phyloP scores from a whole-genome alignment of 176 grass and related monocot genomes.

The Rhynchospora tenuis region DNA sequence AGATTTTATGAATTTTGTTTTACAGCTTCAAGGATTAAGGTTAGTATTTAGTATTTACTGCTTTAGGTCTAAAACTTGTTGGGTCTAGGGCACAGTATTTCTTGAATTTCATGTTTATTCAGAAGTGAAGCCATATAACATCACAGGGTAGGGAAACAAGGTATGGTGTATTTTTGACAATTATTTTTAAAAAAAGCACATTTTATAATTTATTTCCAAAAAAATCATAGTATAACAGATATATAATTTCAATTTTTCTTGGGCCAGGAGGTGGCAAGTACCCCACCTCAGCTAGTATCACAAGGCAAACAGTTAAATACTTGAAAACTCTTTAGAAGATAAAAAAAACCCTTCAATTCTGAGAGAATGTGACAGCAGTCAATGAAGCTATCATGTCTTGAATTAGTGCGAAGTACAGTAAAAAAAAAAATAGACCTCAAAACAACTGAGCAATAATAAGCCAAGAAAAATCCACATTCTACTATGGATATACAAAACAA shows the following conservation, averaged over 20 bases:
- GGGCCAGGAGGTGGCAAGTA: no score
- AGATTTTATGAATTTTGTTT: background rate
- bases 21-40: background rate
- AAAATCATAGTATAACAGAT: no score
- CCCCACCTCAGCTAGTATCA: background rate
- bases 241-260: no score
- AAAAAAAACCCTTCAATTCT: background rate
- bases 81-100: background rate
- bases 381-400: background rate
- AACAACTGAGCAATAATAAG: background rate
- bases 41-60: no score
- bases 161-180: no score
- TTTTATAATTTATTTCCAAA: no score
- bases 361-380: background rate
- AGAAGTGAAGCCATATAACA: no score
- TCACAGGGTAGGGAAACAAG: no score
- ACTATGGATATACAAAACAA: background rate
- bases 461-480: background rate
- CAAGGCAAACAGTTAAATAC: background rate
- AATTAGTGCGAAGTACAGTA: background rate
- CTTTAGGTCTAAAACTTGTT: background rate
- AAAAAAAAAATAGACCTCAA: background rate
- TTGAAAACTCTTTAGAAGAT: background rate
- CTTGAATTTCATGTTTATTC: background rate
- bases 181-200: no score